Conservation (phyloP, 441 rosid genomes). For the Arabidopsis lyrata region DNA sequence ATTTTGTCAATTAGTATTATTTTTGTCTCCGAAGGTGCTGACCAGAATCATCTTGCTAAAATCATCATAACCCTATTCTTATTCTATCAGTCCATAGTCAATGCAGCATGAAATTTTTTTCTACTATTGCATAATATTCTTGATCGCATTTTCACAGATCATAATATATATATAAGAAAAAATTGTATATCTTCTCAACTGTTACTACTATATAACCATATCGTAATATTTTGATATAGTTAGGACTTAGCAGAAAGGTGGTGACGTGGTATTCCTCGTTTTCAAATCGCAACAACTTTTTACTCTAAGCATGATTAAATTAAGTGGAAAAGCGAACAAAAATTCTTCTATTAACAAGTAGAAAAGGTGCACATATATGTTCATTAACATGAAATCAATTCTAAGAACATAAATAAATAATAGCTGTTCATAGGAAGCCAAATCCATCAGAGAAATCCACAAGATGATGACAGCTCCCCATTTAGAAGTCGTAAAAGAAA, state of each 20-base stretch:
- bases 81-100: neutral
- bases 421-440: slow-evolving; percentile 31
- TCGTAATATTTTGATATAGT: neutral
- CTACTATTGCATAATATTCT: neutral
- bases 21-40: slow-evolving; percentile 12
- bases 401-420: neutral
- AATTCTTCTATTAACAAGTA: slow-evolving; percentile 16
- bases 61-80: too few species aligned
- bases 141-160: neutral
- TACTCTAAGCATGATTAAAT: slow-evolving; percentile 19
- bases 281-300: slow-evolving; percentile 3
- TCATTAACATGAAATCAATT: slow-evolving; percentile 4
- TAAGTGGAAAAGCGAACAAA: slow-evolving; percentile 14
- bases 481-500: slow-evolving; percentile 75
- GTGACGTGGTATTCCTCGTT: slow-evolving; percentile 12
- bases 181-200: neutral
- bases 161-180: neutral
- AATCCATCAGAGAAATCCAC: slow-evolving; percentile 41
- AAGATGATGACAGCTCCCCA: slow-evolving; percentile 49
- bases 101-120: neutral
- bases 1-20: neutral
- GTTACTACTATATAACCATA: neutral
- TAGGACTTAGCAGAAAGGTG: neutral
- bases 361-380: slow-evolving; percentile 6
- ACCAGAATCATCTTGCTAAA: slow-evolving; percentile 12